phyloP scores from a whole-genome alignment of 208 protist genomes.

The Trypanosoma lewisi region DNA sequence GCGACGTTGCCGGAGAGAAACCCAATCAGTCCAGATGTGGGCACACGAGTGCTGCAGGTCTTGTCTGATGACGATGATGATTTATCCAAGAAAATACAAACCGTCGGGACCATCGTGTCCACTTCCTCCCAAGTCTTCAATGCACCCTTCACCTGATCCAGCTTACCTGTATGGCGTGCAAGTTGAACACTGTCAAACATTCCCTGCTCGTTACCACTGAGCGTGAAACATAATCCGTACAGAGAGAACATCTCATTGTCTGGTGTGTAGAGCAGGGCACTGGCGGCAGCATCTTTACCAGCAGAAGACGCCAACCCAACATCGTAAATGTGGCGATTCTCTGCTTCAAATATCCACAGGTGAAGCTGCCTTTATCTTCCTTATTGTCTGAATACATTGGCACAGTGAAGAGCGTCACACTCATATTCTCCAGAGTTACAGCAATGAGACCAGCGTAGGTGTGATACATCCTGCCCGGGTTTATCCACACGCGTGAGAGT shows the following conservation, averaged over 20 bases:
- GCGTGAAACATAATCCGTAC: no score
- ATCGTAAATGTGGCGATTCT: not conserved
- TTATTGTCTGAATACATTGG: not conserved
- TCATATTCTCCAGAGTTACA: slow-evolving; percentile 2
- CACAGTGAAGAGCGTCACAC: not conserved
- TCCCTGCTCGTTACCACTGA: no score
- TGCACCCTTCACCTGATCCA: not conserved
- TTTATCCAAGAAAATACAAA: not conserved
- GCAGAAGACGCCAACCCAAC: not conserved
- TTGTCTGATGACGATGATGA: no score
- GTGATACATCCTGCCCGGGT: not conserved
- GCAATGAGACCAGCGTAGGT: slow-evolving; percentile 1
- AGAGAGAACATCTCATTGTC: not conserved
- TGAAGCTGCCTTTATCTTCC: not conserved
- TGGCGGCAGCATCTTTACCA: not conserved
- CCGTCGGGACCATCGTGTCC: not conserved
- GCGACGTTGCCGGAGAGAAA: no score
- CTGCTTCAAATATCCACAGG: not conserved
- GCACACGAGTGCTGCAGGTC: not conserved
- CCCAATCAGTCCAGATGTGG: not conserved
- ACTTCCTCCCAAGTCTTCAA: not conserved
- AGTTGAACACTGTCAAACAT: not conserved
- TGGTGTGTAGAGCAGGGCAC: not conserved
- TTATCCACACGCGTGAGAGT: slow-evolving; percentile 22
- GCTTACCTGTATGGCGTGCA: not conserved